phyloP scores from a whole-genome alignment of 495 filamentous ascomycete genomes.

The Ramalina intermedia region DNA sequence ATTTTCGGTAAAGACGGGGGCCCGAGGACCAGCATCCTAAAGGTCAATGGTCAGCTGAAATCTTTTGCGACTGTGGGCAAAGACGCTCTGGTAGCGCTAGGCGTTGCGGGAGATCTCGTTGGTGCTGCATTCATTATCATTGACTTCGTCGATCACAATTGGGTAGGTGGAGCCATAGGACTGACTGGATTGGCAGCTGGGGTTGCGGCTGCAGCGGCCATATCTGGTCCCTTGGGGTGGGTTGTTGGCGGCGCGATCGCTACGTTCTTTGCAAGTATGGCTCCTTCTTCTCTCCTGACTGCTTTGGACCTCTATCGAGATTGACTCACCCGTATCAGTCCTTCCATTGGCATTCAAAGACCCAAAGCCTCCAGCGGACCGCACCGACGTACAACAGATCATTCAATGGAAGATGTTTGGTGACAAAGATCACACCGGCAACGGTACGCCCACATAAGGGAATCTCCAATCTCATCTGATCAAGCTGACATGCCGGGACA shows the following conservation, averaged over 20 bases:
- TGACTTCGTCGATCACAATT: constrained; percentile 7
- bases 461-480: not conserved
- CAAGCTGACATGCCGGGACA: constrained; percentile 1
- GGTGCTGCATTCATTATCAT: constrained; percentile 11
- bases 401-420: constrained; percentile 10
- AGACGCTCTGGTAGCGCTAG: constrained; percentile 1
- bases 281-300: not conserved
- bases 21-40: constrained; percentile 1
- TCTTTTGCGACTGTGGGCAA: constrained; percentile 1
- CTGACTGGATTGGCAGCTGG: not conserved
- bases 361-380: not conserved
- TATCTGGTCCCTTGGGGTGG: constrained; percentile 3
- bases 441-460: not conserved
- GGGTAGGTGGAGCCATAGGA: constrained; percentile 9
- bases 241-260: constrained; percentile 3
- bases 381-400: constrained; percentile 1
- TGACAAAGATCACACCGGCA: constrained; percentile 2
- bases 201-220: not conserved
- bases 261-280: constrained; percentile 7
- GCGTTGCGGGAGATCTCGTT: constrained; percentile 1
- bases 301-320: not conserved
- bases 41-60: not conserved
- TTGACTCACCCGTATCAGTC: not conserved
- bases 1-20: not conserved
- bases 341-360: constrained; percentile 5